Conservation (phyloP, 495 filamentous ascomycete species). For the Aspergillus asperescens region DNA sequence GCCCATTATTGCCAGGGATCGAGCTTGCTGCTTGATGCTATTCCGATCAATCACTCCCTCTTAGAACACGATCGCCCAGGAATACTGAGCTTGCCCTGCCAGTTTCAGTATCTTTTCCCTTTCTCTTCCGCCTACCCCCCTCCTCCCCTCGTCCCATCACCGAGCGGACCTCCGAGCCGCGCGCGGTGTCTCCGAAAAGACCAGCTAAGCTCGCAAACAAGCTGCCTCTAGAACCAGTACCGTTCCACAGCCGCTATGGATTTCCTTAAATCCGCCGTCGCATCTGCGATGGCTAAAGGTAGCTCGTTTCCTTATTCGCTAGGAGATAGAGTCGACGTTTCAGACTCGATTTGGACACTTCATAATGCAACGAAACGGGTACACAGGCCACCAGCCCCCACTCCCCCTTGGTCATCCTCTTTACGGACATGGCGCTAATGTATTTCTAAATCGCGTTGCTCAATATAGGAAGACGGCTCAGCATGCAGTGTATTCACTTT, state of each 20-base stretch:
- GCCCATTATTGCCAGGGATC: background rate
- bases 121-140: background rate
- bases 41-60: background rate
- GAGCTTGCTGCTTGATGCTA: background rate
- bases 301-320: slow-evolving; percentile 87
- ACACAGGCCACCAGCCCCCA: slow-evolving; percentile 28
- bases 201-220: slow-evolving; percentile 12
- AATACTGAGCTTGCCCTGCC: too few species aligned
- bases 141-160: background rate
- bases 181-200: slow-evolving; percentile 10
- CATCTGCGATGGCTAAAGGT: slow-evolving; percentile 91
- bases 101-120: too few species aligned
- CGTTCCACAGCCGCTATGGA: slow-evolving; percentile 67
- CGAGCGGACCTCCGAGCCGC: background rate
- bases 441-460: background rate
- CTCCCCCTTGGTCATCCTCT: background rate
- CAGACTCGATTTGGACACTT: slow-evolving; percentile 86
- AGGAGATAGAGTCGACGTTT: slow-evolving; percentile 82
- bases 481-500: slow-evolving; percentile 96
- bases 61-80: too few species aligned
- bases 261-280: slow-evolving; percentile 94
- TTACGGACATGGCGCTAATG: slow-evolving; percentile 12
- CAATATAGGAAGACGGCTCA: slow-evolving; percentile 80
- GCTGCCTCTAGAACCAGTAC: background rate
- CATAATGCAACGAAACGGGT: slow-evolving; percentile 89